Conservation (phyloP, 2,329 filamentous ascomycete species). For the Zymoseptoria pseudotritici region DNA sequence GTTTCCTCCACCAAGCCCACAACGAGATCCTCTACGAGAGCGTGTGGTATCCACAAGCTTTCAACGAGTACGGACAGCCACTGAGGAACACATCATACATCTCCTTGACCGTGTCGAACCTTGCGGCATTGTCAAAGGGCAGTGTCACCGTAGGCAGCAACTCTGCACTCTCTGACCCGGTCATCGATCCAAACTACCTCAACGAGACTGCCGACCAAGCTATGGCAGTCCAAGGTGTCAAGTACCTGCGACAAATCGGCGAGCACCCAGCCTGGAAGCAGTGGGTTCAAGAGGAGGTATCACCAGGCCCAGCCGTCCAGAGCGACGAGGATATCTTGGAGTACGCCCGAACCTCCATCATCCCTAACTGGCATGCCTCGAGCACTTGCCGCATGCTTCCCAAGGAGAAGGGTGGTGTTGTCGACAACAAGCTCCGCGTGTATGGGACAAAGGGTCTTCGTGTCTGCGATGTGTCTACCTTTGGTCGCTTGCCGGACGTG, state of each 20-base stretch:
- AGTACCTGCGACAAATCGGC: conserved; percentile 10
- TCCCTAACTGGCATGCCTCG: conserved; percentile 15
- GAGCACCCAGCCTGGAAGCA: conserved; percentile 10
- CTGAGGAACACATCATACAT: conserved; percentile 5
- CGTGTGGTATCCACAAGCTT: conserved; percentile 9
- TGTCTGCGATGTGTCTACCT: conserved; percentile 18
- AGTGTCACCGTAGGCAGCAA: conserved; percentile 6
- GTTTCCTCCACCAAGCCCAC: conserved; percentile 8
- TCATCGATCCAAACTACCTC: conserved; percentile 15
- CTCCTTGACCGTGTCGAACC: conserved; percentile 5
- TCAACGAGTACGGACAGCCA: conserved; percentile 6
- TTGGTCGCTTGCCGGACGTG: conserved; percentile 12
- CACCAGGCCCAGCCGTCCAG: conserved; percentile 6
- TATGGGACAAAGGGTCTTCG: conserved; percentile 18
- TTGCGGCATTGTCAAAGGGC: conserved; percentile 5
- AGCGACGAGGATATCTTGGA: conserved; percentile 13
- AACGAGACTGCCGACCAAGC: conserved; percentile 11
- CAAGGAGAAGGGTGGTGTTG: conserved; percentile 14
- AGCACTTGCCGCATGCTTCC: conserved; percentile 20
- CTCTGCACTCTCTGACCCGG: conserved; percentile 5
- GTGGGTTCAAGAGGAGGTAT: conserved; percentile 10
- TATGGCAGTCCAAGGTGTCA: conserved; percentile 14
- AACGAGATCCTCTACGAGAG: conserved; percentile 15
- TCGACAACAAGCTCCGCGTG: conserved; percentile 17
- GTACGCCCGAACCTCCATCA: conserved; percentile 10